phyloP scores from a whole-genome alignment of 2,329 filamentous ascomycete genomes.

The Ceratocystis harringtonii region DNA sequence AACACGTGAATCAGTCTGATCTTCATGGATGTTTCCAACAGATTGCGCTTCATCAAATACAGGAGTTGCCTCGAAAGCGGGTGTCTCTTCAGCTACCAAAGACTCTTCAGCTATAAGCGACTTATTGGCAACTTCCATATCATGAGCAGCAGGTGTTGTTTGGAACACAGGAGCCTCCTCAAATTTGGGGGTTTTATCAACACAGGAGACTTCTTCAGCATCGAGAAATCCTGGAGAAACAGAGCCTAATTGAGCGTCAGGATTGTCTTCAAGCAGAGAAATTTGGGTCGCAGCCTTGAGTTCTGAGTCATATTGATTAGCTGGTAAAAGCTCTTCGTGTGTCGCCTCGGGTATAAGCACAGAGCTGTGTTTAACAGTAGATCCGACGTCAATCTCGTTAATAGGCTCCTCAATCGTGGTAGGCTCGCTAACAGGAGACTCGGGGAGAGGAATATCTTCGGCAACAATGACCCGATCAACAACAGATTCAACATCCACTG shows the following conservation, averaged over 20 bases:
- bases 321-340: not conserved
- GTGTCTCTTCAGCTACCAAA: not conserved
- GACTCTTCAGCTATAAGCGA: not conserved
- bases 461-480: not conserved
- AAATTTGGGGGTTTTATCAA: not conserved
- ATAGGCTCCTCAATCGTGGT: not conserved
- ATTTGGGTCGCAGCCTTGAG: not conserved
- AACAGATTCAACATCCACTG: not conserved
- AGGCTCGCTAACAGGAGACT: not conserved
- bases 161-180: not conserved
- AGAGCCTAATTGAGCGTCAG: not conserved
- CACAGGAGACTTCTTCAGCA: not conserved
- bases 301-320: not conserved
- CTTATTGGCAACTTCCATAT: not conserved
- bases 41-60: not conserved
- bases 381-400: not conserved
- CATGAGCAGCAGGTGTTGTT: not conserved
- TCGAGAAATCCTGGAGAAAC: not conserved
- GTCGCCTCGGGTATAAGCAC: not conserved
- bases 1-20: not conserved
- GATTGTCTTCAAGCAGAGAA: not conserved
- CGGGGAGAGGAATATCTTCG: not conserved
- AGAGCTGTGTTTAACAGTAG: not conserved
- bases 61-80: not conserved
- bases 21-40: not conserved